Evolutionary conservation across 768 basidiomycete genomes (phyloP).

Genomic region (Boletus subparvulus): DNA sequence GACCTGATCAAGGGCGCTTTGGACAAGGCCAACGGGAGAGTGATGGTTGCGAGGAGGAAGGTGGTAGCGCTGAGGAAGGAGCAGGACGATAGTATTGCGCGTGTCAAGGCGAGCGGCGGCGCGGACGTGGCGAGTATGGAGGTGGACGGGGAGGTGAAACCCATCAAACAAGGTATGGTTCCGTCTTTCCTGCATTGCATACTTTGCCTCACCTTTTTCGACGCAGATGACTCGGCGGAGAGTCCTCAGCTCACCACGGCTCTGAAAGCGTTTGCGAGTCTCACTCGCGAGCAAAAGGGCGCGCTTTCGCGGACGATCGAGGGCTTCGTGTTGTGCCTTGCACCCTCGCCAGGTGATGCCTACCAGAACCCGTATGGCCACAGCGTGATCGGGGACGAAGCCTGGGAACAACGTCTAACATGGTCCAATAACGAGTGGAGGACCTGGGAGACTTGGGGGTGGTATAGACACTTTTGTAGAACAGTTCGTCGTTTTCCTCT

Average conservation of each 20-base stretch:
- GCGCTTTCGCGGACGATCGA: conserved; percentile 72
- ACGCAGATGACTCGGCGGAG: conserved; percentile 51
- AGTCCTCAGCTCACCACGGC: conserved; percentile 70
- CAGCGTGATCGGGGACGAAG: conserved; percentile 58
- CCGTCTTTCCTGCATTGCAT: no score
- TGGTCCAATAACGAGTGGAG: conserved; percentile 81
- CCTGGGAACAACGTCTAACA: conserved; percentile 67
- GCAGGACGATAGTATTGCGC: conserved; percentile 82
- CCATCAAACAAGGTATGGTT: conserved; percentile 40
- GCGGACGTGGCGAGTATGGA: conserved; percentile 53
- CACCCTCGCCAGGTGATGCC: conserved; percentile 39
- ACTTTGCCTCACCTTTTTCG: conserved; percentile 1
- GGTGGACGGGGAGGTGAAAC: conserved; percentile 73
- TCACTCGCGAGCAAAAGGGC: conserved; percentile 74
- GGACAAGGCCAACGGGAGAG: conserved; percentile 89
- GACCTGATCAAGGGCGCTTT: conserved; percentile 77
- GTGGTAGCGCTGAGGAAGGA: conserved; percentile 78
- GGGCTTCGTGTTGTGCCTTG: conserved; percentile 70
- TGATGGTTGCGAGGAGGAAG: conserved; percentile 72
- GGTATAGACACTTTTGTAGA: conserved; percentile 88
- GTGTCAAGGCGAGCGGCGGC: conserved; percentile 61
- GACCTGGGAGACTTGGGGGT: conserved; percentile 86
- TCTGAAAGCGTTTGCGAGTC: conserved; percentile 69
- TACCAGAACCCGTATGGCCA: conserved; percentile 53
- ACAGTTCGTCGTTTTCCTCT: conserved; percentile 47